A percentile compares a stretch with the other conserved stretches of the same genome.
Conservation (phyloP, 1,139 yeast species). For the Hyphopichia buzzinii region DNA sequence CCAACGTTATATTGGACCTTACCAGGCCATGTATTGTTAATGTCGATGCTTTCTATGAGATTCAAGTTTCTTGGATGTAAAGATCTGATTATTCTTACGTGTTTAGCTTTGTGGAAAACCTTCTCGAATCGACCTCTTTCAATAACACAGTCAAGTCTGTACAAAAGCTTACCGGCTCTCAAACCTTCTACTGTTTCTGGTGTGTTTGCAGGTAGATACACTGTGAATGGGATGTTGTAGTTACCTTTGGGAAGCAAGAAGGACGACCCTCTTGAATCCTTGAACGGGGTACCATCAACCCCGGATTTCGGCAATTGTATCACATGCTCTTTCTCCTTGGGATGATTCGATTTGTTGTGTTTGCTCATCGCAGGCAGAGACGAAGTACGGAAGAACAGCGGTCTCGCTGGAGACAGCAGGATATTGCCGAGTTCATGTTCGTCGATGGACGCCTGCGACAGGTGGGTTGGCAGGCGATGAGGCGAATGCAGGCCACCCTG, state of each 20-base stretch:
- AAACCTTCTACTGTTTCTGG: constrained; percentile 72
- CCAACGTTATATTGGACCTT: constrained; percentile 63
- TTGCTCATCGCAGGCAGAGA: constrained; percentile 15
- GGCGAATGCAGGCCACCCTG: not conserved
- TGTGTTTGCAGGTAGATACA: constrained; percentile 55
- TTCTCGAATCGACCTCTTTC: constrained; percentile 54
- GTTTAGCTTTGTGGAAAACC: constrained; percentile 31
- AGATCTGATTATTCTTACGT: constrained; percentile 45
- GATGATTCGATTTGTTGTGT: constrained; percentile 3
- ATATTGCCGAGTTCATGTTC: constrained; percentile 2
- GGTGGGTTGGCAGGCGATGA: not conserved
- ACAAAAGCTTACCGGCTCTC: constrained; percentile 52
- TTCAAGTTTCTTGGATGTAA: constrained; percentile 50
- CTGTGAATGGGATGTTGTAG: constrained; percentile 61
- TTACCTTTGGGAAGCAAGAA: constrained; percentile 62
- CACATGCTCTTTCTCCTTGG: constrained; percentile 6
- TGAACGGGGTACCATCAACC: constrained; percentile 46
- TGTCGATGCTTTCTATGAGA: constrained; percentile 54
- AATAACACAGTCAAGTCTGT: constrained; percentile 53
- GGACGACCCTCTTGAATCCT: constrained; percentile 26
- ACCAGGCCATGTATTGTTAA: constrained; percentile 63
- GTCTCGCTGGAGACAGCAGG: constrained; percentile 9
- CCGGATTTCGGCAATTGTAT: constrained; percentile 36
- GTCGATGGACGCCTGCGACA: constrained; percentile 1
- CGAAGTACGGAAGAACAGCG: constrained; percentile 17